Conservation (phyloP, 495 filamentous ascomycete species). For the Hypoxylon crocopeplum region DNA sequence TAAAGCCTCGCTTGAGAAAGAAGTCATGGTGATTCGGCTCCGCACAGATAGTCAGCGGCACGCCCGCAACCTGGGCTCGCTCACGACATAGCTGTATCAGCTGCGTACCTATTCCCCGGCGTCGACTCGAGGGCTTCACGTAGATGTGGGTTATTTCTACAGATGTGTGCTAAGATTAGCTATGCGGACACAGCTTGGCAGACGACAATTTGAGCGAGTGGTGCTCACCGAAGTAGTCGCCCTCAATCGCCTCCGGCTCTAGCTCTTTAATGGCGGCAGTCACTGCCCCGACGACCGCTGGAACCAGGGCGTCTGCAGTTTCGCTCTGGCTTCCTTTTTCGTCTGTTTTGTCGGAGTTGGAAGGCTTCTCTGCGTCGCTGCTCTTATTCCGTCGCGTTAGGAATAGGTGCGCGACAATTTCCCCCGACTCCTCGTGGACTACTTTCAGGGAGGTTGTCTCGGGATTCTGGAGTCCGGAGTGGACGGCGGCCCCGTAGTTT, state of each 20-base stretch:
- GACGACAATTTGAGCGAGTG: too few species aligned
- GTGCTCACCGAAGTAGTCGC: slow-evolving; percentile 13
- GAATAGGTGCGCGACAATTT: slow-evolving; percentile 13
- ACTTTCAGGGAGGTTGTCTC: slow-evolving; percentile 8
- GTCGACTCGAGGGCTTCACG: slow-evolving; percentile 13
- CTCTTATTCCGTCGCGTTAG: background rate
- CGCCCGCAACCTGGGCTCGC: background rate
- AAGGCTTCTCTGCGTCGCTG: background rate
- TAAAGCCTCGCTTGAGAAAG: slow-evolving; percentile 12
- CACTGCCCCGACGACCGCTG: slow-evolving; percentile 3
- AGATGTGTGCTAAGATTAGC: background rate
- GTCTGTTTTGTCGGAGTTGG: too few species aligned
- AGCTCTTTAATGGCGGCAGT: background rate
- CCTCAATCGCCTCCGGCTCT: background rate
- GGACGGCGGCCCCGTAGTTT: slow-evolving; percentile 26
- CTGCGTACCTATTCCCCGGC: slow-evolving; percentile 6
- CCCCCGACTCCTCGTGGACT: background rate
- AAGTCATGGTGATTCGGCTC: slow-evolving; percentile 20
- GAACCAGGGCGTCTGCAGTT: background rate
- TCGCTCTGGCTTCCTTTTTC: background rate
- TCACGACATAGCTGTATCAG: slow-evolving; percentile 1
- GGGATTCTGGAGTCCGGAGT: slow-evolving; percentile 5
- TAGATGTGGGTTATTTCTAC: slow-evolving; percentile 22
- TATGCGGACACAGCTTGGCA: too few species aligned
- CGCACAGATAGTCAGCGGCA: background rate